Base-by-base conservation (phyloP, 306 rosid species). In the Castanopsis chinensis region DNA sequence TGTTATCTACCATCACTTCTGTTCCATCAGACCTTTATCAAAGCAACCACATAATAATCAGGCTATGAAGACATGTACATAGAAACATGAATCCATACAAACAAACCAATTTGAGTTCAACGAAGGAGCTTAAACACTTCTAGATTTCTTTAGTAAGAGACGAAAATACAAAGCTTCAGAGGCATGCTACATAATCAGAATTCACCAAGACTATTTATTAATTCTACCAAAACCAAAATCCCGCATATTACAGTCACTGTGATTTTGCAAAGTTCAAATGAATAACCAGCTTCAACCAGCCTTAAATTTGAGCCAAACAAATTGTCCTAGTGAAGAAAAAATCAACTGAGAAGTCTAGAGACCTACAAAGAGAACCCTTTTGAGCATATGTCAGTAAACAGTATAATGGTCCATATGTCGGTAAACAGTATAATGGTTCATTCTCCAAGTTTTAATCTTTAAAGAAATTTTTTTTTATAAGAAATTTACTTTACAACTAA, bases 1-100 rank as follows among this genome's bases (percentile, higher is more conserved):
- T 94, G 92, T 94, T 94, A 80, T 90, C 94, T 86, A 94, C 98
- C 84, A 85, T 77, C 79, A 92, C 90, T 90, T 90, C 97, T 43
- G 91, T 72, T 54, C 97, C 98, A 80, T 94, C 96, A 17, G 96
- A 89, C 91, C 98, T 94, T 83, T 60, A 75, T 54, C 6, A 69
- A 20, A 64, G 35, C 67, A 63, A 61, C 64, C 69, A 78, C 27
- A 61, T 69, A 25, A 73, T 45, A 43, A 60, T 12, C 58, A 61
- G 32, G 54, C 77, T 28, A 74, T 18, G 15, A 73, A 72, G 61
- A 77, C 45, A 81, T 9, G 58, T 23, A 21, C 63, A 43, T 30
- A 69, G 23, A 74, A 61, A 54, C 33, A 56, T 5, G 58, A 45
- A 69, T 76, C 58, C 73, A 63, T 64, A 79, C 10, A 23, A 33